These are phyloP conservation scores for Recurvomyces mirabilis DNA, from an alignment of 495 filamentous ascomycete genomes.

Conservation along the genomic window DNA sequence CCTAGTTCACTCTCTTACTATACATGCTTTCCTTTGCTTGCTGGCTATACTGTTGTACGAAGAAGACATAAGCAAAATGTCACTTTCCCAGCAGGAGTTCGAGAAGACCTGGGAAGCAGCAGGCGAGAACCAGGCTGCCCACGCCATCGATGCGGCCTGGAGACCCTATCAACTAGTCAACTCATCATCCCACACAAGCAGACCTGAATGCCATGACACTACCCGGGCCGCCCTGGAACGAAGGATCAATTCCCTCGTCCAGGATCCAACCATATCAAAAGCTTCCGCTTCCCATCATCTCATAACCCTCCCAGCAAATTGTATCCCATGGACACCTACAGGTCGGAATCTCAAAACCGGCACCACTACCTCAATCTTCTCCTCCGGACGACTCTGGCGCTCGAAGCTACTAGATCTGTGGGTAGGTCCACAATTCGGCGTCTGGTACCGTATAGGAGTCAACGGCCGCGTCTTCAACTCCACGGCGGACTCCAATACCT, in stretches of 20 bases:
- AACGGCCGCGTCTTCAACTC: neutral
- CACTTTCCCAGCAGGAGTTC: neutral
- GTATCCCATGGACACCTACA: neutral
- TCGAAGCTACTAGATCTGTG: neutral
- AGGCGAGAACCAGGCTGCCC: neutral
- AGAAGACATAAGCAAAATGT: neutral
- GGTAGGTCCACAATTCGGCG: neutral
- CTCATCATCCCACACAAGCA: neutral
- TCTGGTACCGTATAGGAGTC: neutral
- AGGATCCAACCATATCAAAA: neutral
- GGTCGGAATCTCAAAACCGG: neutral
- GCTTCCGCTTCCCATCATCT: neutral
- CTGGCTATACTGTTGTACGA: no score
- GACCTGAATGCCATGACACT: neutral
- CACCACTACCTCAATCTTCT: neutral
- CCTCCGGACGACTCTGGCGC: neutral
- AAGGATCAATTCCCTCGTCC: neutral
- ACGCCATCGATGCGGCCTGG: neutral
- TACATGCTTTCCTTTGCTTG: neutral
- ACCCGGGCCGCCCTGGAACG: neutral
- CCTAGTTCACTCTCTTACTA: neutral
- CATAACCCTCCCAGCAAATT: neutral
- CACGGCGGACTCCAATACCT: no score
- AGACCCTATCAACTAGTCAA: neutral
- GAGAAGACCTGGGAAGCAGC: neutral